A percentile compares a stretch with the other conserved stretches of the same genome.
These are phyloP conservation scores for Inosperma sp. DNA, from an alignment of 768 basidiomycete species.

Conservation along the genomic window DNA sequence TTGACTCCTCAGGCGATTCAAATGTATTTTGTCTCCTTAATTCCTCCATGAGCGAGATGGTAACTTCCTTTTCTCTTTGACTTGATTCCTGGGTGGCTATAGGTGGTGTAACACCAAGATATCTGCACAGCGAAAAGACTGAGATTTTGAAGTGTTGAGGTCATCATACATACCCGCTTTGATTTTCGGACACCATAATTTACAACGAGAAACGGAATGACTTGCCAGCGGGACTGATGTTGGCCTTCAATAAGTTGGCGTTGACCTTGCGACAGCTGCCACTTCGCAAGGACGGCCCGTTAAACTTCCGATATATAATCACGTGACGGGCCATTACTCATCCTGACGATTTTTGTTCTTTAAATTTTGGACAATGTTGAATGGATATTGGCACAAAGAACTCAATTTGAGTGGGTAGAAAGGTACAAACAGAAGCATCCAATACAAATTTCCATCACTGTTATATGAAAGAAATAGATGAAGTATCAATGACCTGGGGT, in stretches of 20 bases:
- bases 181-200: conserved; percentile 19
- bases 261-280: not conserved
- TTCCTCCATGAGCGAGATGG: conserved; percentile 84
- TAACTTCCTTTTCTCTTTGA: conserved; percentile 78
- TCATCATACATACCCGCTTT: conserved; percentile 18
- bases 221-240: not conserved
- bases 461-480: no score
- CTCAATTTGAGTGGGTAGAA: no score
- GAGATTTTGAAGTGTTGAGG: not conserved
- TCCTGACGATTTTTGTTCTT: no score
- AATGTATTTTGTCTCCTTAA: conserved; percentile 81
- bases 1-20: conserved; percentile 83
- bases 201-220: not conserved
- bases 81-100: conserved; percentile 75
- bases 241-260: not conserved
- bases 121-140: conserved; percentile 39
- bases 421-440: no score
- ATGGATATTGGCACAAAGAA: no score
- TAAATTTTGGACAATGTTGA: no score
- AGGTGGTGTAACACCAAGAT: conserved; percentile 79
- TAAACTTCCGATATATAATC: not conserved
- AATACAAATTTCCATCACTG: no score
- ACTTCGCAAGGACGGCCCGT: not conserved
- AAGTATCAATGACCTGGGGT: not conserved
- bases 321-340: not conserved